Conservation (phyloP, 2,329 filamentous ascomycete genomes). For the Penicillium corylophilum region DNA sequence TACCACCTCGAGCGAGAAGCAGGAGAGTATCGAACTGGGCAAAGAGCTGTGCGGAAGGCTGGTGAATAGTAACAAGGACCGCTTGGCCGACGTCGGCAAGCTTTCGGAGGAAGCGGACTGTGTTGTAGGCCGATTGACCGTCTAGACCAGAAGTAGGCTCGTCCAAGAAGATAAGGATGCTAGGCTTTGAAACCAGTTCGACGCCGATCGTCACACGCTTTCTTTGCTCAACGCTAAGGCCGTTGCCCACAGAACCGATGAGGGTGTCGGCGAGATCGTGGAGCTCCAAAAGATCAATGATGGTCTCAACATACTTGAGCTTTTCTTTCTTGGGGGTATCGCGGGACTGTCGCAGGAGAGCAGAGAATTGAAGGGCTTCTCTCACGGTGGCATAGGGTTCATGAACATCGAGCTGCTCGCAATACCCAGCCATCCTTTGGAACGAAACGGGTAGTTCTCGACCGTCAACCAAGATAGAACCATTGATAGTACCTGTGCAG, state of each 20-base stretch:
- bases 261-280: conserved; percentile 64
- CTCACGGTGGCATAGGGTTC: conserved; percentile 64
- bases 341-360: conserved; percentile 59
- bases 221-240: conserved; percentile 62
- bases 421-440: conserved; percentile 66
- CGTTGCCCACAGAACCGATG: conserved; percentile 47
- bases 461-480: conserved; percentile 67
- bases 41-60: conserved; percentile 66
- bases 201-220: conserved; percentile 72
- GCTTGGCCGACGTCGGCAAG: conserved; percentile 64
- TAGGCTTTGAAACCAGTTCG: conserved; percentile 67
- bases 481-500: conserved; percentile 49
- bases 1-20: conserved; percentile 64
- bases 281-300: conserved; percentile 64
- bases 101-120: conserved; percentile 65
- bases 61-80: conserved; percentile 70
- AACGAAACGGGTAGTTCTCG: conserved; percentile 60
- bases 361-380: conserved; percentile 66
- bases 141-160: conserved; percentile 70
- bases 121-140: conserved; percentile 65
- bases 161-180: conserved; percentile 66
- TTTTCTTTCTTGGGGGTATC: conserved; percentile 58
- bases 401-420: conserved; percentile 68
- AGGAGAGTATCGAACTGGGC: conserved; percentile 70
- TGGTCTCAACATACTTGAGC: conserved; percentile 62